A percentile compares a stretch with the other conserved stretches of the same genome.
These are phyloP conservation scores for Eutrema yunnanense DNA, from an alignment of 345 rosid genomes.

Conservation along the genomic window DNA sequence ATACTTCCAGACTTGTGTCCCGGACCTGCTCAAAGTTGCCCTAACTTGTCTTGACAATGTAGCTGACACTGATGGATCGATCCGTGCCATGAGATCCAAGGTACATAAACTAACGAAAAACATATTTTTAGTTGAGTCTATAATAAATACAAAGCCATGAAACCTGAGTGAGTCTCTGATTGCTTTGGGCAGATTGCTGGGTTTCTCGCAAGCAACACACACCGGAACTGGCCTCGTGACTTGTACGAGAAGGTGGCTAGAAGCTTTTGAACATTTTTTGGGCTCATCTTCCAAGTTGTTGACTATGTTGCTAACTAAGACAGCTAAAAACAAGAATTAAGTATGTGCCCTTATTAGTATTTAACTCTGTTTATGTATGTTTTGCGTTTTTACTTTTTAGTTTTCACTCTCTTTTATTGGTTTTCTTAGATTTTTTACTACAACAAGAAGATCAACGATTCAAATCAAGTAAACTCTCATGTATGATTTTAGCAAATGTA, in stretches of 20 bases:
- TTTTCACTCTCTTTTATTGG: too few relatives aligned
- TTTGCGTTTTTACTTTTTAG: too few relatives aligned
- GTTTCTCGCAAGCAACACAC: conserved; percentile 79
- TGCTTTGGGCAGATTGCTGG: conserved; percentile 61
- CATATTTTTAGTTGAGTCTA: not conserved
- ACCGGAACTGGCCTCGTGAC: conserved; percentile 87
- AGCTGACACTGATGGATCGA: conserved; percentile 80
- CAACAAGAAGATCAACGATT: too few relatives aligned
- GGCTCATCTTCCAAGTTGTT: too few relatives aligned
- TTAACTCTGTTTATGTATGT: too few relatives aligned
- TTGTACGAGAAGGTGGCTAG: conserved; percentile 72
- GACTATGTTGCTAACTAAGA: too few relatives aligned
- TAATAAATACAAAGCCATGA: not conserved
- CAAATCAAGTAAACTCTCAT: too few relatives aligned
- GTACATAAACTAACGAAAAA: conserved; percentile 28
- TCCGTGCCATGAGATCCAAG: conserved; percentile 91
- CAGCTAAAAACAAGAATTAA: too few relatives aligned
- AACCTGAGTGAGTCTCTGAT: not conserved
- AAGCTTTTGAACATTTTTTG: conserved; percentile 48
- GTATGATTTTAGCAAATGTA: too few relatives aligned
- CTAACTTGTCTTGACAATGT: conserved; percentile 82
- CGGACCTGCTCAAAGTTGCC: conserved; percentile 78
- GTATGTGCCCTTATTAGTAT: too few relatives aligned
- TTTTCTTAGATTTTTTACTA: too few relatives aligned
- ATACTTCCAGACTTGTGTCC: conserved; percentile 82